Conservation (phyloP, 495 filamentous ascomycete genomes). For the Polyplosphaeria fusca region DNA sequence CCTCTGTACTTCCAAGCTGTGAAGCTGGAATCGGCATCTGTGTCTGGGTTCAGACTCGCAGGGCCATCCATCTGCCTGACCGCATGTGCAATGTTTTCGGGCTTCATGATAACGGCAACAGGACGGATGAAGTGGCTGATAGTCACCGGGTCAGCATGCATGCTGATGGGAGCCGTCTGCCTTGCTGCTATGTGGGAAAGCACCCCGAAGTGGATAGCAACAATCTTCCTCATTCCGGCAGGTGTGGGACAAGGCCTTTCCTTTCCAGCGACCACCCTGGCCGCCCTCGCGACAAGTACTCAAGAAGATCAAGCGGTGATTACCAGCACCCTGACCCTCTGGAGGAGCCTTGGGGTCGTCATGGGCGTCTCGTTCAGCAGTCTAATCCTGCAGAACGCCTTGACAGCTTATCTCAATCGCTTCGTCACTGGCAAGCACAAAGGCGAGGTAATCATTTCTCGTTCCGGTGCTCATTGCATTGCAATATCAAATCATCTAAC, state of each 20-base stretch:
- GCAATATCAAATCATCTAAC: not conserved
- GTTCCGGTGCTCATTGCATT: not conserved
- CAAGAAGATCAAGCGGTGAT: constrained; percentile 74
- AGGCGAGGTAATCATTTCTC: constrained; percentile 39
- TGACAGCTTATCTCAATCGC: constrained; percentile 56
- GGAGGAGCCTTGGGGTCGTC: constrained; percentile 65
- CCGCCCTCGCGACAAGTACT: constrained; percentile 62
- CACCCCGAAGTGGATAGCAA: constrained; percentile 57
- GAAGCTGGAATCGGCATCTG: constrained; percentile 65
- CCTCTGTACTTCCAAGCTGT: constrained; percentile 81
- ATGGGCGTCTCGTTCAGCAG: constrained; percentile 69
- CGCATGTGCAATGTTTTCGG: constrained; percentile 57
- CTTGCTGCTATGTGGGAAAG: constrained; percentile 52
- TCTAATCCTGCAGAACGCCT: constrained; percentile 70
- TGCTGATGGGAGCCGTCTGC: constrained; percentile 54
- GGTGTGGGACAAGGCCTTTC: constrained; percentile 64
- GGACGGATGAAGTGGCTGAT: constrained; percentile 62
- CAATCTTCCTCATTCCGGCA: constrained; percentile 59
- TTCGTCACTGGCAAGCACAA: constrained; percentile 56
- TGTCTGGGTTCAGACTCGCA: constrained; percentile 68
- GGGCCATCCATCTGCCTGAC: constrained; percentile 59
- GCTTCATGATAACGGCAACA: constrained; percentile 67
- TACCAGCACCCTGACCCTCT: constrained; percentile 66
- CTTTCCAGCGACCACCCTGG: constrained; percentile 63
- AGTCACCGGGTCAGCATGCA: constrained; percentile 53